Conservation (phyloP, 2,329 filamentous ascomycete species). For the Penicillium expansum region DNA sequence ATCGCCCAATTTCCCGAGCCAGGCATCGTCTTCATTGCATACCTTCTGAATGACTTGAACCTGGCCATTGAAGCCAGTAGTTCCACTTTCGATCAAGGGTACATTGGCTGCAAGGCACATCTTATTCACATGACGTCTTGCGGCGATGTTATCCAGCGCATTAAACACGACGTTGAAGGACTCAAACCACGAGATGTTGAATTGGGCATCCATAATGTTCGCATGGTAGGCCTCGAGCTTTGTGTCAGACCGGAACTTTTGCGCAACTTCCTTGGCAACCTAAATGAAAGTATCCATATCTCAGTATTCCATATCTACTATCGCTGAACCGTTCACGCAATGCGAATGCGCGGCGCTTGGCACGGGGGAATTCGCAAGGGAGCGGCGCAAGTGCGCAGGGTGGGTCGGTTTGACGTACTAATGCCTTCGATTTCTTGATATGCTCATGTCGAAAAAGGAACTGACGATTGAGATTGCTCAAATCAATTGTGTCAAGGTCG, state of each 20-base stretch:
- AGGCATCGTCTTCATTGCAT: background rate
- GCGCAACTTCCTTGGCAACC: constrained; percentile 90
- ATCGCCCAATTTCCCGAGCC: background rate
- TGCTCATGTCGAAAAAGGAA: constrained; percentile 96
- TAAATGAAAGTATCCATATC: constrained; percentile 36
- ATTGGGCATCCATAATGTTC: constrained; percentile 88
- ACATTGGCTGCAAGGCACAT: constrained; percentile 94
- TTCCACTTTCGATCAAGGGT: constrained; percentile 91
- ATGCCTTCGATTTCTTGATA: constrained; percentile 94
- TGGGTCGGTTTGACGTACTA: constrained; percentile 56
- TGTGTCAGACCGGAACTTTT: constrained; percentile 83
- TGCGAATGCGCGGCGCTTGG: background rate
- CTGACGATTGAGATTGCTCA: constrained; percentile 96
- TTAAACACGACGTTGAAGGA: constrained; percentile 88
- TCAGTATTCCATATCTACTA: constrained; percentile 14
- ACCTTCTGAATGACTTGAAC: constrained; percentile 92
- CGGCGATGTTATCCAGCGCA: constrained; percentile 92
- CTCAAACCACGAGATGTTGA: constrained; percentile 85
- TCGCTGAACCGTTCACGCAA: background rate
- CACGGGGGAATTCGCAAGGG: constrained; percentile 5
- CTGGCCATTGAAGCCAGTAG: constrained; percentile 95
- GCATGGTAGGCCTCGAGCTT: constrained; percentile 86
- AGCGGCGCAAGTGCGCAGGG: constrained; percentile 8
- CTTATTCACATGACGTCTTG: constrained; percentile 88
- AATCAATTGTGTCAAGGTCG: constrained; percentile 95